Percentiles rank a stretch among this genome's conserved stretches.
phyloP scores from a whole-genome alignment of 23 red algal genomes.

The Gracilaria caudata region DNA sequence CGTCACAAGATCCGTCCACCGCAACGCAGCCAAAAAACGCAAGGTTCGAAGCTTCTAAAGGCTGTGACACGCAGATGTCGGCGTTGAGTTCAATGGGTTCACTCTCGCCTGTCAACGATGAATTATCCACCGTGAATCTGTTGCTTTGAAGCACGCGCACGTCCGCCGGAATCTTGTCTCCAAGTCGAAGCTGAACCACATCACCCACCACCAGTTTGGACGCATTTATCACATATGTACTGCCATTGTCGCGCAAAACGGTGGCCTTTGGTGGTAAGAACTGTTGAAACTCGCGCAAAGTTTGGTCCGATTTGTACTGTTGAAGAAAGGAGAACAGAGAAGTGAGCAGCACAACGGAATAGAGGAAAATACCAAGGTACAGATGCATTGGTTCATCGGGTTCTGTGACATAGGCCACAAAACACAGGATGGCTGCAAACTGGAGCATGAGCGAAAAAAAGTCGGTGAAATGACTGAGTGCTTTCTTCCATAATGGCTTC shows the following conservation, averaged over 20 bases:
- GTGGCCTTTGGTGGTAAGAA: conserved; percentile 60
- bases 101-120: conserved; percentile 81
- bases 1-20: conserved; percentile 50
- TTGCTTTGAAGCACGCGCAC: conserved; percentile 58
- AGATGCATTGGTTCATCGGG: conserved; percentile 67
- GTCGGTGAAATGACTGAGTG: conserved; percentile 67
- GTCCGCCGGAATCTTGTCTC: conserved; percentile 88
- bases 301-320: conserved; percentile 58
- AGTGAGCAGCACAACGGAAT: conserved; percentile 56
- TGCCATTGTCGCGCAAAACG: conserved; percentile 72
- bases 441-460: conserved; percentile 78
- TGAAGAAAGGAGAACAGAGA: conserved; percentile 69
- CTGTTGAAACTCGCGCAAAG: conserved; percentile 62
- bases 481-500: conserved; percentile 54
- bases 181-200: conserved; percentile 64
- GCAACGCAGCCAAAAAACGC: conserved; percentile 81
- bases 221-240: conserved; percentile 51
- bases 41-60: conserved; percentile 69
- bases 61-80: not conserved
- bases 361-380: conserved; percentile 56
- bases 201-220: conserved; percentile 82
- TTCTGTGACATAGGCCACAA: conserved; percentile 32
- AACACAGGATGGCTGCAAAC: conserved; percentile 45
- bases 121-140: conserved; percentile 79
- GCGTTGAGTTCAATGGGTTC: conserved; percentile 40